Conservation (phyloP, 1,284 basidiomycete species). For the Cryptococcus sp. region DNA sequence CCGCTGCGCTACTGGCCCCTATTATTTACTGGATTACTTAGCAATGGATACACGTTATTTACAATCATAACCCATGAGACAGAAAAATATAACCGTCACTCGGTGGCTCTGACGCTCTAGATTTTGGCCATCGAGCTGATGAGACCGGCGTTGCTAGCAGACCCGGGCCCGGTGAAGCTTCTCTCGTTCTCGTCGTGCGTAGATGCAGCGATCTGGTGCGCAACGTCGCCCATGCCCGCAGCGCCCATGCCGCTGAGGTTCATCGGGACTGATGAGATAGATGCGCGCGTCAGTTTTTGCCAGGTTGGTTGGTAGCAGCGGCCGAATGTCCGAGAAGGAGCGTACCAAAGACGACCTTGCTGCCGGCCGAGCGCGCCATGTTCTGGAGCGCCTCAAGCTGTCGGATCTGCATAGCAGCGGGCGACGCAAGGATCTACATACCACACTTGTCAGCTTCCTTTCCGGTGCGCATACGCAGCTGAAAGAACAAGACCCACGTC, state of each 20-base stretch:
- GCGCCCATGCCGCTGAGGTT: constrained; percentile 48
- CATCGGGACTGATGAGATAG: constrained; percentile 41
- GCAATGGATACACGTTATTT: neutral
- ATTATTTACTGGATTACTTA: neutral
- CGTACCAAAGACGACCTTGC: constrained; percentile 79
- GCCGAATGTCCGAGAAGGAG: too few relatives aligned
- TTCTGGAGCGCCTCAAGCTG: constrained; percentile 82
- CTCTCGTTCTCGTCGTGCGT: constrained; percentile 18
- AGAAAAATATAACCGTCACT: neutral
- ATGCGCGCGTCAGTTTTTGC: neutral
- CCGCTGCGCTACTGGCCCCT: neutral
- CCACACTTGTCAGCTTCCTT: neutral
- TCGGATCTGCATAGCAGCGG: constrained; percentile 95
- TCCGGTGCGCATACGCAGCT: too few relatives aligned
- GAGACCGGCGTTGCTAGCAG: constrained; percentile 35
- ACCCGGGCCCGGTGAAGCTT: constrained; percentile 14
- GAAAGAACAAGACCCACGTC: constrained; percentile 29
- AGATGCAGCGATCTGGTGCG: constrained; percentile 42
- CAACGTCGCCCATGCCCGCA: constrained; percentile 30
- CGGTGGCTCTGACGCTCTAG: constrained; percentile 8
- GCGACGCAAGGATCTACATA: constrained; percentile 76
- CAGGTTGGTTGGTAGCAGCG: too few relatives aligned
- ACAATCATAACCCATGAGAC: neutral
- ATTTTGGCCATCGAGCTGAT: constrained; percentile 41
- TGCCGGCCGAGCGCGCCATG: constrained; percentile 67